Evolutionary conservation across 1,139 yeast genomes (phyloP).

Genomic region (Nakaseomyces kungkrabaensis): DNA sequence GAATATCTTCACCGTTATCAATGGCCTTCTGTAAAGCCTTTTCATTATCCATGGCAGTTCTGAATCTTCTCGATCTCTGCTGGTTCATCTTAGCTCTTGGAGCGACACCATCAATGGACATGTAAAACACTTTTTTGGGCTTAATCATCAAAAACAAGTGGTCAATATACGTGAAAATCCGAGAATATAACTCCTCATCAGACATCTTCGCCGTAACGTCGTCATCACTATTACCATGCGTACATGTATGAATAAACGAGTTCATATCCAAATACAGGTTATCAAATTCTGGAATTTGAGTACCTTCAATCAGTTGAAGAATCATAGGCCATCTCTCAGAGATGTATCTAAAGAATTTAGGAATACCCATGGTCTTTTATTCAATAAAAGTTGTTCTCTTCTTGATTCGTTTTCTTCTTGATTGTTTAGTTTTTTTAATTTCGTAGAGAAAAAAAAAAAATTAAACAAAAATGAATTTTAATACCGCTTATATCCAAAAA

Average conservation of each 20-base stretch:
- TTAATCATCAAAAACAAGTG: slow-evolving; percentile 80
- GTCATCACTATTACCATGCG: slow-evolving; percentile 67
- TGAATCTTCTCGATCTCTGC: slow-evolving; percentile 92
- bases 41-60: slow-evolving; percentile 93
- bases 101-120: slow-evolving; percentile 99
- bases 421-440: background rate
- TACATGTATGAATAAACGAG: slow-evolving; percentile 88
- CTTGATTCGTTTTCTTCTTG: background rate
- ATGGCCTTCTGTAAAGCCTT: slow-evolving; percentile 45
- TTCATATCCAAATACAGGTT: slow-evolving; percentile 94
- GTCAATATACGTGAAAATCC: slow-evolving; percentile 91
- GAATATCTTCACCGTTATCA: slow-evolving; percentile 38
- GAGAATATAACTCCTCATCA: slow-evolving; percentile 86
- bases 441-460: no score
- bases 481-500: no score
- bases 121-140: slow-evolving; percentile 80
- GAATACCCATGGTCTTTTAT: slow-evolving; percentile 56
- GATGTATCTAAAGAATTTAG: slow-evolving; percentile 90
- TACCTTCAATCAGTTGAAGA: slow-evolving; percentile 76
- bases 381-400: background rate
- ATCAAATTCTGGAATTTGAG: slow-evolving; percentile 87
- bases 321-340: slow-evolving; percentile 99
- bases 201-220: slow-evolving; percentile 53
- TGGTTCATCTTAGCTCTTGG: slow-evolving; percentile 99
- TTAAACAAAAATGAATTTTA: no score